Base-by-base conservation (phyloP, 1,284 basidiomycete species). In the Cryptococcus sp. region DNA sequence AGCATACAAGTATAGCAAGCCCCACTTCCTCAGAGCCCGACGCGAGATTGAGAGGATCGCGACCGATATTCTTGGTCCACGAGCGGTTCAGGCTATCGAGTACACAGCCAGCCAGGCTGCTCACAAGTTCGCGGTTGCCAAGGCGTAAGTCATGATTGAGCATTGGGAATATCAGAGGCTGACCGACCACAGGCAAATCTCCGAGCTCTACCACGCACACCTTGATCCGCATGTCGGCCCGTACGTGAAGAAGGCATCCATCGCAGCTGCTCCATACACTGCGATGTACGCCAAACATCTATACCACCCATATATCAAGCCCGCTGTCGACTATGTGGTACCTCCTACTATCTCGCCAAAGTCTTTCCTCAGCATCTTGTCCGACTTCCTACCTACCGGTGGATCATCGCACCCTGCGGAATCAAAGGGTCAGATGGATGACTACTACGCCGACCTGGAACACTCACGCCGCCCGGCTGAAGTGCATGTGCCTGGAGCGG, bases 291-390 rank as follows among this genome's bases (percentile, higher is more conserved):
- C 57, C 49, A 54, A 61, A 42, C 60, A 63, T 17, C 45, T 68
- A 52, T 65, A 70, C 58, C 39, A 39, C 30, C 68, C 70, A 17
- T 68, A 67, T 52, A 46, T 72, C 49, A 35, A 65, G 46, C 58
- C 64, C 43, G 43, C 53, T 47, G 38, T 68, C 52, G 51, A 68
- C 35, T 15, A 64, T 25, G 20, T 73, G 61, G 56, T 75, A 10
- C 74, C 74, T 13, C 48, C 61, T 10, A 47, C 58, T 11, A 22
- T 60, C n/a, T 60, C 67, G n/a, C 58, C 63, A 15, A 68, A 68
- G 54, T 64, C 66, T 7, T 75, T 77, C 61, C 70, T 72, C 64
- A 40, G 63, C 16, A 57, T 70, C 52, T 64, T 77, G 8, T 52
- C 75, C 45, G 75, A 77, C 59, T 70, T 70, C 47, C 53, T 74